Conservation (phyloP, 129 eudicot species). For the Flaveria bidentis region DNA sequence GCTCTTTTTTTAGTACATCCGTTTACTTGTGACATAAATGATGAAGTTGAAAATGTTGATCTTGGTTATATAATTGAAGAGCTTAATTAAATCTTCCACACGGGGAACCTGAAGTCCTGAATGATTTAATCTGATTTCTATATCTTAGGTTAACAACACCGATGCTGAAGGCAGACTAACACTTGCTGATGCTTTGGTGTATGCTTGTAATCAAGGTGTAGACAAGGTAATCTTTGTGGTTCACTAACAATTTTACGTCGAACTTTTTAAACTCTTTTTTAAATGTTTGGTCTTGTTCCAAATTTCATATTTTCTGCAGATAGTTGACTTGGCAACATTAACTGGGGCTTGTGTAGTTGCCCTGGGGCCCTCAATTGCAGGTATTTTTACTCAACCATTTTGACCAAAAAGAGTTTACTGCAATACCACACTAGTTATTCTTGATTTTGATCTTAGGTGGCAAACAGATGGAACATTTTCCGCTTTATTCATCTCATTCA, state of each 20-base stretch:
- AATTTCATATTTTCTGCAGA: conserved; percentile 44
- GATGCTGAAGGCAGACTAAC: conserved; percentile 99
- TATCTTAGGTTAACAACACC: conserved; percentile 82
- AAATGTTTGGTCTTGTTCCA: conserved; percentile 6
- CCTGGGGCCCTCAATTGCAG: conserved; percentile 96
- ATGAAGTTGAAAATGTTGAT: neutral
- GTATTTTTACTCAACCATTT: conserved; percentile 36
- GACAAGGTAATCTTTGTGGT: conserved; percentile 63
- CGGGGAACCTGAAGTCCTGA: too few species aligned
- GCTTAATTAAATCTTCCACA: neutral
- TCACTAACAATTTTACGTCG: neutral
- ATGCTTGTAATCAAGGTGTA: conserved; percentile 97
- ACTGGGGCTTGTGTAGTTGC: conserved; percentile 96
- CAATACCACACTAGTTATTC: neutral
- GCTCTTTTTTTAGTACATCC: neutral
- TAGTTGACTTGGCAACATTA: conserved; percentile 90
- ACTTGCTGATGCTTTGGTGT: conserved; percentile 97
- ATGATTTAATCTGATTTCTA: neutral
- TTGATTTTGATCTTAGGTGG: conserved; percentile 5
- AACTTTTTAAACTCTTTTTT: neutral
- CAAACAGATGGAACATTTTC: neutral
- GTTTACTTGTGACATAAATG: neutral
- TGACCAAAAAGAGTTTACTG: neutral
- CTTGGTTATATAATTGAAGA: neutral
- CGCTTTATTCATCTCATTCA: conserved; percentile 2